Base-by-base conservation (phyloP, 768 basidiomycete species). In the Xanthoconium purpureum region DNA sequence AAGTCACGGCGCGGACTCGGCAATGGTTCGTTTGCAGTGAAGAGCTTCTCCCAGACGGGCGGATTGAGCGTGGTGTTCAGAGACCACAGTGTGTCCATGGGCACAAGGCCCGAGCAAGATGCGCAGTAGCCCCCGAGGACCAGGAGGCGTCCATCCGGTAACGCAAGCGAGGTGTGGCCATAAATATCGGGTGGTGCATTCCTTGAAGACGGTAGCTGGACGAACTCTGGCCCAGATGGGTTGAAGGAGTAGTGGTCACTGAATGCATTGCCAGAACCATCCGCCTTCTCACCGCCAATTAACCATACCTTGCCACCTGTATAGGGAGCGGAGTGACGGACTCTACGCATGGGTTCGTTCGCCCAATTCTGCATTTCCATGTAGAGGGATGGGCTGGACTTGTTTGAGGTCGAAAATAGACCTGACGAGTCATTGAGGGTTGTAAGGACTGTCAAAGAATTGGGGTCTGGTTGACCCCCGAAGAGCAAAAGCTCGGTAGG, bases 211-310 rank as follows among this genome's bases (percentile, higher is more conserved):
- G 87, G 80, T 30, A 93, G 71, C 12, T 68, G 67, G 2, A 76
- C 74, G 70, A 93, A 94, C 7, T 76, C 70, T 24, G 77, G 75
- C 5, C 61, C 59, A 12, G 62, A 71, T 17, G 84, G 78, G 61
- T 80, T 66, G 71, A 90, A 92, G 20, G 79, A 67, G 62, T 84
- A 91, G 53, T 87, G 80, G 45, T 88, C 84, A 6, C 79, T 74
- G 64, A 88, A 85, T 1, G 76, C 81, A 47, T 72, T 74, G 2
- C 77, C 77, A 10, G 92, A 94, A 13, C 84, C 90, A 68, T 96
- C 94, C n/a, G 83, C 83, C 63, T 80, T 85, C 71, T 88, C 80
- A 9, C 94, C 94, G 4, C 94, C 94, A 45, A 88, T 78, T 36
- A 95, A 77, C 72, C 80, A 91, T 12, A 91, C 76, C 44, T 75